A percentile compares a stretch with the other conserved stretches of the same genome.
These are phyloP conservation scores for Vicia faba DNA, from an alignment of 306 rosid species.

Conservation along the genomic window DNA sequence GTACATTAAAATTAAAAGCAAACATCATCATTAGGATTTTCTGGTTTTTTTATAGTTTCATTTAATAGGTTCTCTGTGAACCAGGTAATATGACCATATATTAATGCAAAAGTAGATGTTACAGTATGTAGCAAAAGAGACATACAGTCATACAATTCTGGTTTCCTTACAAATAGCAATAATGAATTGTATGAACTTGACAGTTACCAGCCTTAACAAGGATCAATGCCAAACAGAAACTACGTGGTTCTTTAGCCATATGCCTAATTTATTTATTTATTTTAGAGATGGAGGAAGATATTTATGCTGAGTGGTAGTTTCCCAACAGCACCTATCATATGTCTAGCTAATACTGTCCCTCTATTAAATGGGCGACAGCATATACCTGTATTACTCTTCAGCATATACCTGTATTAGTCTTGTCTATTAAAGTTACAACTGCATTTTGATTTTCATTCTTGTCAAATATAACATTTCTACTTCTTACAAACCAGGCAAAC, in stretches of 20 bases:
- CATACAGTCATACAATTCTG: neutral
- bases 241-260: constrained; percentile 19
- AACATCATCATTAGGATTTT: constrained; percentile 12
- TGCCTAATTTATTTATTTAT: constrained; percentile 16
- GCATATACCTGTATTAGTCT: neutral
- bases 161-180: constrained; percentile 16
- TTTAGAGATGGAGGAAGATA: constrained; percentile 5
- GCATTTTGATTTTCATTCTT: neutral
- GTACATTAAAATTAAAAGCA: constrained; percentile 9
- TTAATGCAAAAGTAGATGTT: constrained; percentile 1
- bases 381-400: neutral
- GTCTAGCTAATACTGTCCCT: constrained; percentile 2
- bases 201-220: constrained; percentile 2
- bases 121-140: neutral
- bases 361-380: neutral
- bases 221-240: constrained; percentile 22
- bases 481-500: no score
- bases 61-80: neutral
- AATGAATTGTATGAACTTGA: constrained; percentile 31
- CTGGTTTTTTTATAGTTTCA: constrained; percentile 8
- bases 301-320: constrained; percentile 21
- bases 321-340: constrained; percentile 16
- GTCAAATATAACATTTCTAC: neutral
- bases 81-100: neutral
- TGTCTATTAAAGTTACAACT: neutral